Evolutionary conservation across 768 basidiomycete genomes (phyloP), one percentile per base, ranked within the genome.

Genomic region (Amanita brunnescens): DNA sequence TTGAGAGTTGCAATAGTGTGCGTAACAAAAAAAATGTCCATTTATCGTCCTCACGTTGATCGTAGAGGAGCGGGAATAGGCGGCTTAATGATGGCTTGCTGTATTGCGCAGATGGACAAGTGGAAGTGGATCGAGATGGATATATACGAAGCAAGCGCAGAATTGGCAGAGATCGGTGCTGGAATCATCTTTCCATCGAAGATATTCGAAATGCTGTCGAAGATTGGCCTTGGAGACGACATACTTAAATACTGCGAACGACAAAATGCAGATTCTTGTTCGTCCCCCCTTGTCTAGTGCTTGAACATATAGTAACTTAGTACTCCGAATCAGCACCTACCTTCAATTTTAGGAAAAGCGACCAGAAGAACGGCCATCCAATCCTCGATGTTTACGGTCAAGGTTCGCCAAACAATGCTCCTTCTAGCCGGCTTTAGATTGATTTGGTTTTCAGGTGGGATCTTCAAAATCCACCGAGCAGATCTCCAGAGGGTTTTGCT

Each of bases 401-500:
- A 61, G 84, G 85, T 81, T 53, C 24, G 67, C 59, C 6, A 6
- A 26, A 8, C 33, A 45, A 42, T 44, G 49, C 40, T 39, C 40
- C 20, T 26, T 43, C 39, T 40, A 35, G 35, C 29, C 32, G 33
- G 33, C 54, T 29, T 29, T 23, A 21, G 13, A 29, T 29, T 7
- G 26, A 37, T 47, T 58, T 53, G 48, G 26, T 42, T 45, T 18
- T 35, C 59, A 81, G 80, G 80, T 16, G 63, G 65, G 51, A 49
- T 80, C 54, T 67, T 79, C 55, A 63, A 65, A 52, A 71, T 87
- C 55, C 85, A 85, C 63, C 79, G 86, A 13, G 73, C 83, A 21
- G 82, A 85, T 57, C 85, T 87, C 57, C 83, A 86, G 51, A 63
- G 67, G 18, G 74, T 73, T 2, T 70, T 88, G 47, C 70, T 87